Percentiles rank a stretch among this genome's conserved stretches.
Evolutionary conservation across 1,284 basidiomycete species (phyloP).

Genomic region (Cryptococcus depauperatus): DNA sequence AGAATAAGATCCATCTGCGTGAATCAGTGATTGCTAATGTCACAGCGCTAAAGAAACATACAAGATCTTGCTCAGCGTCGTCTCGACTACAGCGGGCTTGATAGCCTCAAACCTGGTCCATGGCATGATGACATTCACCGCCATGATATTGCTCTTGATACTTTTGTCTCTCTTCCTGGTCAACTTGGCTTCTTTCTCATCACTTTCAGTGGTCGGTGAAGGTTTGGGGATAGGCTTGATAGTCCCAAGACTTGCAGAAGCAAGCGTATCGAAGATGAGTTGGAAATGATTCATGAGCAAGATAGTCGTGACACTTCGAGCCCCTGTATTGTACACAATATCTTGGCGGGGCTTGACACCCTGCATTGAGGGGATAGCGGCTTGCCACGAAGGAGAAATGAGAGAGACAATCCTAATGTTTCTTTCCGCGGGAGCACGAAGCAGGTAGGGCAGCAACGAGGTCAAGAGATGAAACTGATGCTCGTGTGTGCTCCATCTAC

Average conservation of each 20-base stretch:
- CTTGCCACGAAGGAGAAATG: slow-evolving; percentile 75
- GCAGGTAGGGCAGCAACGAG: slow-evolving; percentile 63
- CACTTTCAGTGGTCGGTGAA: background rate
- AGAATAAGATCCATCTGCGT: slow-evolving; percentile 32
- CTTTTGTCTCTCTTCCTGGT: slow-evolving; percentile 26
- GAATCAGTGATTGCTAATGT: background rate
- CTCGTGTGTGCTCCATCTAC: slow-evolving; percentile 36
- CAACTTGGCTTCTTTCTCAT: slow-evolving; percentile 7
- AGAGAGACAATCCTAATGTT: slow-evolving; percentile 74
- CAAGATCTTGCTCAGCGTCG: slow-evolving; percentile 20
- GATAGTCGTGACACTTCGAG: slow-evolving; percentile 27
- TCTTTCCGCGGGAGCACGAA: slow-evolving; percentile 69
- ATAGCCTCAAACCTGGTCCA: slow-evolving; percentile 40
- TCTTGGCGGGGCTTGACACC: slow-evolving; percentile 10
- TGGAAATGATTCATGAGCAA: slow-evolving; percentile 36
- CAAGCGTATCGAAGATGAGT: slow-evolving; percentile 39
- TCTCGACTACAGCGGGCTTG: slow-evolving; percentile 18
- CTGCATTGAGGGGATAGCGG: slow-evolving; percentile 53
- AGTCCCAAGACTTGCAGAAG: slow-evolving; percentile 20
- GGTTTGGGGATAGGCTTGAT: slow-evolving; percentile 7
- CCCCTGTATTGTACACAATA: slow-evolving; percentile 20
- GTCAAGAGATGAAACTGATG: slow-evolving; percentile 62
- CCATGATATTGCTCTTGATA: slow-evolving; percentile 40
- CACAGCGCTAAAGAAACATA: slow-evolving; percentile 16
- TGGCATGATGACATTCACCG: slow-evolving; percentile 38